A percentile compares a stretch with the other conserved stretches of the same genome.
Evolutionary conservation across 1,284 basidiomycete species (phyloP).

Genomic region (Boletus putidus): DNA sequence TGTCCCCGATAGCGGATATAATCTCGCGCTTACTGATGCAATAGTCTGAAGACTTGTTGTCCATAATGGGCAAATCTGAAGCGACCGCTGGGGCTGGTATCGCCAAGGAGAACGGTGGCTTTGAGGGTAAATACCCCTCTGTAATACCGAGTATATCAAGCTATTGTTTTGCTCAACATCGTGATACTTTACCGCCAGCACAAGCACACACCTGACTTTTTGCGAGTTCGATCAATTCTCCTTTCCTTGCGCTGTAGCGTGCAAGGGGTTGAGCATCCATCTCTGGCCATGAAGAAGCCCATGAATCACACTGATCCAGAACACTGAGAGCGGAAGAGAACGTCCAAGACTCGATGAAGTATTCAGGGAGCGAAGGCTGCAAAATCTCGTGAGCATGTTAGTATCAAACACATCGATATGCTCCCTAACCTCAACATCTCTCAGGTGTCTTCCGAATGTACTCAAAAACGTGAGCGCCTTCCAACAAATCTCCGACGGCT

Average conservation of each 20-base stretch:
- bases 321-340: slow-evolving; percentile 89
- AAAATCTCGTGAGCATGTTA: slow-evolving; percentile 20
- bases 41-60: slow-evolving; percentile 36
- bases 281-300: slow-evolving; percentile 53
- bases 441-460: slow-evolving; percentile 76
- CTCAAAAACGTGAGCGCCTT: slow-evolving; percentile 75
- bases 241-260: slow-evolving; percentile 69
- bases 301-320: slow-evolving; percentile 80
- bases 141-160: slow-evolving; percentile 80
- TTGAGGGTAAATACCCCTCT: slow-evolving; percentile 67
- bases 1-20: slow-evolving; percentile 57
- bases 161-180: slow-evolving; percentile 42
- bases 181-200: not conserved
- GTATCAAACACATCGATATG: not conserved
- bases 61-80: slow-evolving; percentile 19
- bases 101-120: slow-evolving; percentile 69
- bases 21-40: slow-evolving; percentile 67
- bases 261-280: slow-evolving; percentile 48
- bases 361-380: slow-evolving; percentile 68
- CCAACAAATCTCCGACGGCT: slow-evolving; percentile 65
- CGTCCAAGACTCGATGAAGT: slow-evolving; percentile 92
- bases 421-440: slow-evolving; percentile 67
- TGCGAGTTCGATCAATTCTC: slow-evolving; percentile 81
- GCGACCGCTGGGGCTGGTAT: slow-evolving; percentile 21
- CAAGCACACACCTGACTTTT: slow-evolving; percentile 63